These are phyloP conservation scores for Begonia masoniana DNA, from an alignment of 306 rosid genomes.

Conservation along the genomic window DNA sequence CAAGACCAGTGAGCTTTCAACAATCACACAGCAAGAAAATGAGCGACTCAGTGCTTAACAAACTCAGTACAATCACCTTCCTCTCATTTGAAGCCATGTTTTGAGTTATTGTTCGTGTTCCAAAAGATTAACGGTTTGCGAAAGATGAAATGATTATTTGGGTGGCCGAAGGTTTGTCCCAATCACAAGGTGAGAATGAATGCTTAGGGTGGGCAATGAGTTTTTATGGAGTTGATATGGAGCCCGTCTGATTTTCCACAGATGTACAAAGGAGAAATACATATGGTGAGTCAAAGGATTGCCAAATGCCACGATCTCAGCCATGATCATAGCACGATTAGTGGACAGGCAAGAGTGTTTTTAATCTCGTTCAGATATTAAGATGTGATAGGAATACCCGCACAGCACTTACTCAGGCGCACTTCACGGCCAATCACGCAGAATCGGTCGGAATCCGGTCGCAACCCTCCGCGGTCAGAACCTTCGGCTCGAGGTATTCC, in stretches of 20 bases:
- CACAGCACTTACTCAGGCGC: too few relatives aligned
- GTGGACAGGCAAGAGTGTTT: conserved; percentile 7
- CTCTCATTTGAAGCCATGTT: conserved; percentile 20
- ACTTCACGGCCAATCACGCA: too few relatives aligned
- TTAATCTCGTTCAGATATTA: neutral
- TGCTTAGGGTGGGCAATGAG: conserved; percentile 20
- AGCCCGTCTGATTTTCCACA: conserved; percentile 28
- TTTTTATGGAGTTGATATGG: conserved; percentile 15
- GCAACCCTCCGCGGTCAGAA: too few relatives aligned
- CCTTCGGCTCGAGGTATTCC: too few relatives aligned
- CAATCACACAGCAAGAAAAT: conserved; percentile 7
- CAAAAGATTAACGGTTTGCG: conserved; percentile 14
- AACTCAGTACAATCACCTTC: conserved; percentile 15
- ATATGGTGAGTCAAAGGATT: neutral
- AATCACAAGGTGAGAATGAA: conserved; percentile 3
- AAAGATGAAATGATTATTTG: conserved; percentile 19
- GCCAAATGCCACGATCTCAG: conserved; percentile 17
- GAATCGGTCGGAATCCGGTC: too few relatives aligned
- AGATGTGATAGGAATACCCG: too few relatives aligned
- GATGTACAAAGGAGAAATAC: neutral
- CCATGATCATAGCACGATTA: conserved; percentile 20
- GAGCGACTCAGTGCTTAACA: conserved; percentile 14
- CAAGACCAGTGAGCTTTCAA: conserved; percentile 18
- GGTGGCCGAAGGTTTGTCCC: conserved; percentile 33
- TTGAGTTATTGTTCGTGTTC: conserved; percentile 30